These are phyloP conservation scores for Anthoceros angustus DNA, from an alignment of 225 moss, liverwort and hornwort genomes.

Conservation along the genomic window DNA sequence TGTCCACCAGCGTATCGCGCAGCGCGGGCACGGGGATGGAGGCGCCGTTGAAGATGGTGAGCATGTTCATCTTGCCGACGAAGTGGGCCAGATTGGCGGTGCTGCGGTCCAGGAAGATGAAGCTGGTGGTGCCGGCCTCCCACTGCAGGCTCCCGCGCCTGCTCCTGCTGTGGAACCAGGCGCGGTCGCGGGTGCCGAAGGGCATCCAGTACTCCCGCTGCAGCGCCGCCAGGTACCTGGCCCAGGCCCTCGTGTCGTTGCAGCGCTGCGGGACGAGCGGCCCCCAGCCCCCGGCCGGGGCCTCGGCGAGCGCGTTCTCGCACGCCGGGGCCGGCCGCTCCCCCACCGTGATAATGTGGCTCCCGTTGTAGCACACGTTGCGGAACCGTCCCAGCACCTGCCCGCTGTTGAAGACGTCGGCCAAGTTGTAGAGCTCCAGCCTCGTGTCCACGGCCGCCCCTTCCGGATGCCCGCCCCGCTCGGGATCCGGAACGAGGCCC, in stretches of 20 bases:
- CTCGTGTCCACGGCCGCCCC: not conserved
- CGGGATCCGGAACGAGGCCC: too few relatives aligned
- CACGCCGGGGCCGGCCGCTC: not conserved
- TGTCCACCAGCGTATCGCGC: not conserved
- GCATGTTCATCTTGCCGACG: slow-evolving; percentile 2
- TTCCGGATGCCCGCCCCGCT: not conserved
- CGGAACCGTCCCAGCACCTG: not conserved
- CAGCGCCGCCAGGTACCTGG: not conserved
- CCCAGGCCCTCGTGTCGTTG: not conserved
- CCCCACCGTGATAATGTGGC: not conserved
- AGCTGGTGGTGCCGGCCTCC: not conserved
- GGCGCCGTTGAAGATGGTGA: not conserved
- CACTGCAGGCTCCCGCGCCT: not conserved
- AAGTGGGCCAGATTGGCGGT: not conserved
- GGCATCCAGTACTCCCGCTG: not conserved
- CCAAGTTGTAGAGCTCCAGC: not conserved
- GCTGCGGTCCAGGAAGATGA: not conserved
- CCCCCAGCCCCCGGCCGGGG: too few relatives aligned
- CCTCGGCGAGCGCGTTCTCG: too few relatives aligned
- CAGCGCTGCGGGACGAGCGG: not conserved
- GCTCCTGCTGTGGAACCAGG: too few relatives aligned
- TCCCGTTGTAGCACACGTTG: slow-evolving; percentile 4
- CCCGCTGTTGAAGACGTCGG: not conserved
- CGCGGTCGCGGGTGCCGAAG: too few relatives aligned
- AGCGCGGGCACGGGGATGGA: not conserved